These are phyloP conservation scores for Boechera divaricarpa DNA, from an alignment of 345 rosid genomes.

Conservation along the genomic window DNA sequence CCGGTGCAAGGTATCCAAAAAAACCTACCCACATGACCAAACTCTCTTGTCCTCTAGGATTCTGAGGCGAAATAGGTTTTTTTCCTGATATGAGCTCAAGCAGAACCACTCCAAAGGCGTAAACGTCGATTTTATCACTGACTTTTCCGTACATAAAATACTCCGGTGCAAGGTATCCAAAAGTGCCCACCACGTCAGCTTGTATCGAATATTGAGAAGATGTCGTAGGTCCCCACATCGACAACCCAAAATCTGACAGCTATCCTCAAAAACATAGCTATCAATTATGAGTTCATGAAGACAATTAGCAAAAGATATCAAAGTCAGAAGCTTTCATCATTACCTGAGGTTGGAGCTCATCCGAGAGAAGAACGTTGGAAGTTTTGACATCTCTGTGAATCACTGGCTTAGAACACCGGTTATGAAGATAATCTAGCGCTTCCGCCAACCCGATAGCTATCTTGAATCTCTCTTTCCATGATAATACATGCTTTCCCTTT, in stretches of 20 bases:
- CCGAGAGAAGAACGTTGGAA: slow-evolving; percentile 80
- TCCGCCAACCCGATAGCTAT: slow-evolving; percentile 71
- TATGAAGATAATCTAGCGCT: slow-evolving; percentile 75
- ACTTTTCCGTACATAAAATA: slow-evolving; percentile 94
- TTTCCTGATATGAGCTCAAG: slow-evolving; percentile 86
- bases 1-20: not conserved
- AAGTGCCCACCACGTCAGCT: slow-evolving; percentile 86
- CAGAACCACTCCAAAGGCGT: slow-evolving; percentile 84
- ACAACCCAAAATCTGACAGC: slow-evolving; percentile 90
- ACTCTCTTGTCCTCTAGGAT: slow-evolving; percentile 66
- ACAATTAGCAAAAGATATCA: not conserved
- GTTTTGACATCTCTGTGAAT: slow-evolving; percentile 92
- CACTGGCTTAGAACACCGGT: slow-evolving; percentile 61
- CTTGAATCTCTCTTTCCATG: slow-evolving; percentile 71
- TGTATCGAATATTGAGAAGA: slow-evolving; percentile 58
- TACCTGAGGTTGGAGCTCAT: slow-evolving; percentile 74
- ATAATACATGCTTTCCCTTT: slow-evolving; percentile 38
- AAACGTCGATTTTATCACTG: slow-evolving; percentile 86
- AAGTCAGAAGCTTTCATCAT: not conserved
- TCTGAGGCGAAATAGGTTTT: slow-evolving; percentile 58
- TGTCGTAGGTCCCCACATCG: slow-evolving; percentile 74
- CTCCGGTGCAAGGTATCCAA: slow-evolving; percentile 96
- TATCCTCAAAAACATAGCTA: slow-evolving; percentile 36
- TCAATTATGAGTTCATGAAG: not conserved
- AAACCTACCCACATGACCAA: slow-evolving; percentile 87